Evolutionary conservation across 2,329 filamentous ascomycete species (phyloP), one percentile per base, ranked within the genome.

Genomic region (Alternaria angustiovoidea): DNA sequence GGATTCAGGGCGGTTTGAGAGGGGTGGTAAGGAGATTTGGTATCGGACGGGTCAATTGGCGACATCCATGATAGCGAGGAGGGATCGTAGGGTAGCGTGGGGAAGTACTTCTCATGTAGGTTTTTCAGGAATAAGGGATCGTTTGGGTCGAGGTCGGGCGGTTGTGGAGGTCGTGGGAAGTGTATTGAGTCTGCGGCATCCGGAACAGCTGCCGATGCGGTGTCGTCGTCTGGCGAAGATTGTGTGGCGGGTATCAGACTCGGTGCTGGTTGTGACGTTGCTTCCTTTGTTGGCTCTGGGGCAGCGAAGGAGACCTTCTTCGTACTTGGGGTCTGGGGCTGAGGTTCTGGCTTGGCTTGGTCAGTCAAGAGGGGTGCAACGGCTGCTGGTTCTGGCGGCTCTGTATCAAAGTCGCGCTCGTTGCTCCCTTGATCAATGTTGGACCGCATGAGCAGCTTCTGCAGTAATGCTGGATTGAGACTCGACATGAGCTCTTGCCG

Each of bases 51-150:
- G 7, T 78, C 76, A 51, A 91, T 74, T 14, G 91, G 89, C 51
- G 89, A 88, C 87, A 98, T 95, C 94, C 94, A 99, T 20, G 92
- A 91, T 4, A 97, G 87, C 54, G 92, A 90, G 59, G 89, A 89
- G 0, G 94, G 93, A 78, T 97, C 92, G 55, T 93, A 88, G 2
- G 94, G 88, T 1, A 97, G 89, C 63, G 89, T 87, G 12, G 95
- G 94, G 79, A 97, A 99, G 85, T 97, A 99, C 78, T 97, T 97
- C 22, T 88, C 81, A 83, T 97, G 94, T 6, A 99, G 87, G 57
- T 92, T 90, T 47, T 87, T 81, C 59, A 98, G 88, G 81, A 98
- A 98, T 73, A 92, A 85, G 0, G 92, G 90, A 60, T 94, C 92
- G 38, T 87, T 83, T 0, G 94, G 93, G 76, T 98, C 92, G 64